These are phyloP conservation scores for Hydnomerulius pinastri DNA, from an alignment of 768 basidiomycete genomes.

Conservation along the genomic window DNA sequence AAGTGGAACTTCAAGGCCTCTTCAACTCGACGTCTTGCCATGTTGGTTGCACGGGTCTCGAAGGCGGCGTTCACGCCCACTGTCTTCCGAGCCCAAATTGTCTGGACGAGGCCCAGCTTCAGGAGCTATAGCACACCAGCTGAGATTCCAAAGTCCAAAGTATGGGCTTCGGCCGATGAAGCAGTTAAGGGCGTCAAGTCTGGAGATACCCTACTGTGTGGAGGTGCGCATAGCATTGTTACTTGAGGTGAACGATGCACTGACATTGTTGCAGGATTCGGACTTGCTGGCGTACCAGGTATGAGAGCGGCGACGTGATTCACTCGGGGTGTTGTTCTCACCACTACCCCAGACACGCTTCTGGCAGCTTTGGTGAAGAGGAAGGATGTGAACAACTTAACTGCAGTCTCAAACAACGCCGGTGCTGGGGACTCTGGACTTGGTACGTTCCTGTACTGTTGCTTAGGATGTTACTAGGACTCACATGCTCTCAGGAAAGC, in stretches of 20 bases:
- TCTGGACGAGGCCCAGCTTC: slow-evolving; percentile 4
- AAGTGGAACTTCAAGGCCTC: not conserved
- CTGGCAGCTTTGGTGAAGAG: slow-evolving; percentile 76
- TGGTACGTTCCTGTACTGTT: slow-evolving; percentile 40
- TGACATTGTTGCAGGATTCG: slow-evolving; percentile 63
- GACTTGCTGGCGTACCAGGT: slow-evolving; percentile 88
- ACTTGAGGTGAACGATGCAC: not conserved
- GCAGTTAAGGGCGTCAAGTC: slow-evolving; percentile 83
- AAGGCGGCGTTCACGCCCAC: slow-evolving; percentile 16
- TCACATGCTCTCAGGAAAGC: slow-evolving; percentile 50
- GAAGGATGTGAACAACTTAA: slow-evolving; percentile 71
- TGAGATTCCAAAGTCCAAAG: slow-evolving; percentile 49
- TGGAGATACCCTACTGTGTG: slow-evolving; percentile 76
- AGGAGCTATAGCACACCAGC: slow-evolving; percentile 29
- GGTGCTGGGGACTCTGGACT: slow-evolving; percentile 71
- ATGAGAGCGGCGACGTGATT: slow-evolving; percentile 8
- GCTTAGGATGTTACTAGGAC: not conserved
- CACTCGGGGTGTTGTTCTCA: not conserved
- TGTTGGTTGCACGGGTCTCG: slow-evolving; percentile 22
- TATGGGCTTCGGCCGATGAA: slow-evolving; percentile 82
- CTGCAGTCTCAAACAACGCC: slow-evolving; percentile 88
- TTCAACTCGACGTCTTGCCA: slow-evolving; percentile 8
- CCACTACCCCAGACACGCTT: slow-evolving; percentile 62
- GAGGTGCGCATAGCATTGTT: slow-evolving; percentile 55
- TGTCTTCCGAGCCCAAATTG: slow-evolving; percentile 17